phyloP scores from a whole-genome alignment of 1,284 basidiomycete genomes.

The Psilocybe mexicana region DNA sequence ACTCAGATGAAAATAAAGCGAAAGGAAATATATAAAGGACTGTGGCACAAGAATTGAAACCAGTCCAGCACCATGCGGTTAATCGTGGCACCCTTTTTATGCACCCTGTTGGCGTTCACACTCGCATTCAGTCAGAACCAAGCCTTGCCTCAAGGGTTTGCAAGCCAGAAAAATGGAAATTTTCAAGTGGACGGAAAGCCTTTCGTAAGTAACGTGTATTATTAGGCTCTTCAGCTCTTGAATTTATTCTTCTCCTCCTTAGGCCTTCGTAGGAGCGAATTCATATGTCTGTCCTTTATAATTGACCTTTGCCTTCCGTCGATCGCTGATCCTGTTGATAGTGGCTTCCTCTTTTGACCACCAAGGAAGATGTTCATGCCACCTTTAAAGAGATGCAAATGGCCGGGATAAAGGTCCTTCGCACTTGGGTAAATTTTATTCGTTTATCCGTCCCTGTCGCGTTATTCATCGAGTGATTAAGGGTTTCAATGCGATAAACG shows the following conservation, averaged over 20 bases:
- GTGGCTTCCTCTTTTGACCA: conserved; percentile 34
- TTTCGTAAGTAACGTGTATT: conserved; percentile 7
- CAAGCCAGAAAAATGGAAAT: conserved; percentile 15
- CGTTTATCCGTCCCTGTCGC: not conserved
- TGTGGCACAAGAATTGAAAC: no score
- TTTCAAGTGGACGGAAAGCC: conserved; percentile 20
- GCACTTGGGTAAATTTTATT: conserved; percentile 32
- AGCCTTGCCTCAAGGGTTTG: conserved; percentile 11
- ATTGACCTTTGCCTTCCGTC: not conserved
- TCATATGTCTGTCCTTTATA: conserved; percentile 29
- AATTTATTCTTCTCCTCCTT: conserved; percentile 8
- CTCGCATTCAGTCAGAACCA: no score
- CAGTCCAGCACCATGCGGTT: no score
- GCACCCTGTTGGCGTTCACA: no score
- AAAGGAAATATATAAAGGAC: no score
- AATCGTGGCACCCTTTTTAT: no score
- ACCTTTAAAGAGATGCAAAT: conserved; percentile 37
- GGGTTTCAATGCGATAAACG: conserved; percentile 27
- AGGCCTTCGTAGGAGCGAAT: conserved; percentile 25
- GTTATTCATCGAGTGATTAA: not conserved
- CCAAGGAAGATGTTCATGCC: conserved; percentile 31
- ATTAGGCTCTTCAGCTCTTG: conserved; percentile 21
- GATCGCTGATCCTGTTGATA: conserved; percentile 1
- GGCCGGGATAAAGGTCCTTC: conserved; percentile 35
- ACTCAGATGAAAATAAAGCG: no score